Evolutionary conservation across 768 basidiomycete species (phyloP).

Genomic region (Clathrus columnatus): DNA sequence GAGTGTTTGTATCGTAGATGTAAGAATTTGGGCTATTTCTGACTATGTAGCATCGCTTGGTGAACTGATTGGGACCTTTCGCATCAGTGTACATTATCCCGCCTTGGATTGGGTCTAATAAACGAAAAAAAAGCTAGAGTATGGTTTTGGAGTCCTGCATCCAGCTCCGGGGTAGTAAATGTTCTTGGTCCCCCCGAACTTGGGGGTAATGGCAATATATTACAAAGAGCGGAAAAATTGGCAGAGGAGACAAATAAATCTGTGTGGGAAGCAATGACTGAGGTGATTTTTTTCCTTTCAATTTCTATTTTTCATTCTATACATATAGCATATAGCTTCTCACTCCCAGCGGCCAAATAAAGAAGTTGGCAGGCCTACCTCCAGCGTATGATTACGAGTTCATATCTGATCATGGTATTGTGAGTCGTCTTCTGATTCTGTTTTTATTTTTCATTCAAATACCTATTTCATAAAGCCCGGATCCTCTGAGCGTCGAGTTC

Average conservation of each 20-base stretch:
- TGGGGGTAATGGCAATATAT: neutral
- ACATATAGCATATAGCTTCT: neutral
- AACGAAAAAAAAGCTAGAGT: neutral
- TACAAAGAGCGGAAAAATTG: neutral
- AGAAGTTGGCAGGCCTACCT: neutral
- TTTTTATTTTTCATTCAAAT: too few relatives aligned
- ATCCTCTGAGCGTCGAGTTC: too few relatives aligned
- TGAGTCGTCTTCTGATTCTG: too few relatives aligned
- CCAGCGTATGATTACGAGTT: slow-evolving; percentile 8
- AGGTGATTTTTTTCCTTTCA: neutral
- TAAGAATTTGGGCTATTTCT: neutral
- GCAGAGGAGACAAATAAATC: neutral
- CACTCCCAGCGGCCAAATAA: neutral
- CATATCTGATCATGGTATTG: too few relatives aligned
- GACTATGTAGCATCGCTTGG: neutral
- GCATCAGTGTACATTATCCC: too few relatives aligned
- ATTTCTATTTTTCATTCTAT: neutral
- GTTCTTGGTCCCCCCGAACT: neutral
- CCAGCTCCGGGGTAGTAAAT: neutral
- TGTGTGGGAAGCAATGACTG: neutral
- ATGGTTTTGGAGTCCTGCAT: neutral
- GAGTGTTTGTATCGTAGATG: neutral
- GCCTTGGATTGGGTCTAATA: neutral
- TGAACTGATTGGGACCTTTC: neutral
- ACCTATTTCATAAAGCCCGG: too few relatives aligned